Evolutionary conservation across 306 rosid genomes (phyloP), one percentile per base, ranked within the genome.

Genomic region (Comarum palustre): DNA sequence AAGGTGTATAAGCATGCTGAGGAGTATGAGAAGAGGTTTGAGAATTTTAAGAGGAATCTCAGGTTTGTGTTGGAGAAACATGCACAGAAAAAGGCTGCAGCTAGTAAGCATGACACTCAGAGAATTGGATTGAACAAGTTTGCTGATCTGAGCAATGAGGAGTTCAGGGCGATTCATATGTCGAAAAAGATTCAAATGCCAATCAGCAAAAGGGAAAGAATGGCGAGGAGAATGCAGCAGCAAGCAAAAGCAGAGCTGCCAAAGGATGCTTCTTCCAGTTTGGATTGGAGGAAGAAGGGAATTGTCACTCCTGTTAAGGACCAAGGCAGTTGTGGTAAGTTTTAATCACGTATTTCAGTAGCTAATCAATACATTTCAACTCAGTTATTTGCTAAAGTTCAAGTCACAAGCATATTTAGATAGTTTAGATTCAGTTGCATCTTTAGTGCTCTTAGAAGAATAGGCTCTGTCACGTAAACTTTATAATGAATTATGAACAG

Each of bases 221-320:
- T 55, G 15, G 75, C 68, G 14, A 52, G 72, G 50, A 82, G 31
- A 55, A 41, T 82, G 82, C 43, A 16, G 78, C 66, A 61, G 45
- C 67, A 17, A 34, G 47, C n/a, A 12, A 79, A 59, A 25, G 17
- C 66, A 72, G 39, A 62, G 55, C 74, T 46, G 15, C 82, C 88
- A 1, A 84, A 85, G 72, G 88, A 80, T 64, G 86, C 83, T 5
- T 87, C 97, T 87, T 66, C 83, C 4, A 58, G 88, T 63, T 78
- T 87, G 62, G 93, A 89, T 84, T 91, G 97, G 97, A 87, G 96
- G 84, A 89, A 86, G 71, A 84, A 61, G 45, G 97, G 96, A 11
- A 84, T 32, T 73, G 91, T 87, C 2, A 89, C 96, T 71, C 79
- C 50, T 65, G 81, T 89, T 45, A 89, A 91, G 82, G 80, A 87